These are phyloP conservation scores for Candida berthetii DNA, from an alignment of 805 yeast species.

Conservation along the genomic window DNA sequence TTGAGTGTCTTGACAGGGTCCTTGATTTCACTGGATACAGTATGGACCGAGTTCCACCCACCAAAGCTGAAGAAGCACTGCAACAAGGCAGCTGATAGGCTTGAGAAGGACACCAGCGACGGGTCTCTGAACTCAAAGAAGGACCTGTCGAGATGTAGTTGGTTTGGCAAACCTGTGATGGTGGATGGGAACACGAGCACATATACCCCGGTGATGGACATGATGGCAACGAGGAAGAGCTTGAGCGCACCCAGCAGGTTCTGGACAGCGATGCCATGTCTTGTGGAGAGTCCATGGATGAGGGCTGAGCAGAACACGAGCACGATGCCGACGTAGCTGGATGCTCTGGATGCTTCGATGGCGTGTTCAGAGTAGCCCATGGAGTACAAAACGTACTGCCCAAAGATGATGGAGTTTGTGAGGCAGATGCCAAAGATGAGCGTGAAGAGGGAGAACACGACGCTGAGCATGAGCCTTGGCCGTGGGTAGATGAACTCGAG, in stretches of 20 bases:
- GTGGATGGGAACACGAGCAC: constrained; percentile 37
- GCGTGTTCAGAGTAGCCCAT: constrained; percentile 32
- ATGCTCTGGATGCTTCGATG: constrained; percentile 20
- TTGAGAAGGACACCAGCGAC: constrained; percentile 30
- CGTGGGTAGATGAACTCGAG: constrained; percentile 58
- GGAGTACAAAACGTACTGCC: constrained; percentile 47
- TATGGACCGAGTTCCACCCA: constrained; percentile 61
- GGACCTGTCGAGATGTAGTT: constrained; percentile 13
- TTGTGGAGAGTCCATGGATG: constrained; percentile 55
- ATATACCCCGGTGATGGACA: constrained; percentile 54
- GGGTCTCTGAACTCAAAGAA: constrained; percentile 26
- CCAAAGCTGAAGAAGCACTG: constrained; percentile 53
- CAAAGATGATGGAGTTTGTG: constrained; percentile 54
- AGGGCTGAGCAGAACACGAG: constrained; percentile 29
- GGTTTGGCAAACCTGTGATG: constrained; percentile 39
- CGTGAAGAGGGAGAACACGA: constrained; percentile 40
- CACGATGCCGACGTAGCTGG: constrained; percentile 34
- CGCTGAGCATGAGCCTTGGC: constrained; percentile 52
- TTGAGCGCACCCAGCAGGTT: constrained; percentile 60
- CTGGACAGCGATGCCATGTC: constrained; percentile 54
- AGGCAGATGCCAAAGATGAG: constrained; percentile 50
- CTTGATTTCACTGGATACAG: constrained; percentile 54
- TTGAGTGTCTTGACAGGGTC: constrained; percentile 52
- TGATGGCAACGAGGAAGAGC: constrained; percentile 42
- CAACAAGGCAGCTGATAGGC: constrained; percentile 48